phyloP scores from a whole-genome alignment of 306 rosid genomes.

The Astragalus glycyphyllos region DNA sequence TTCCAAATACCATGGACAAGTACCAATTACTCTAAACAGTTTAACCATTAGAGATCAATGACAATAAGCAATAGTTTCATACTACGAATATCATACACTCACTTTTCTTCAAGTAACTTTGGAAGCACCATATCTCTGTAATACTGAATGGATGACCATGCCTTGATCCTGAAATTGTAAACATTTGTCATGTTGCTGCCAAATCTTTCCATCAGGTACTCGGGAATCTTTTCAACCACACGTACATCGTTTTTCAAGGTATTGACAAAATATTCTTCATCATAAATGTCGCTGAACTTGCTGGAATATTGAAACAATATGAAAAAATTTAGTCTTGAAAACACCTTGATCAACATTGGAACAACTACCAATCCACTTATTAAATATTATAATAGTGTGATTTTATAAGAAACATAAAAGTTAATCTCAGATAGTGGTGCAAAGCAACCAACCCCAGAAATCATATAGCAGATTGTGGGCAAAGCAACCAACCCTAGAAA shows the following conservation, averaged over 20 bases:
- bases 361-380: constrained; percentile 24
- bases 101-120: constrained; percentile 91
- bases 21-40: constrained; percentile 6
- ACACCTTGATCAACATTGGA: constrained; percentile 9
- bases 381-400: background rate
- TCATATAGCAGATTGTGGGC: background rate
- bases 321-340: constrained; percentile 32
- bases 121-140: constrained; percentile 88
- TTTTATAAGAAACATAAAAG: constrained; percentile 19
- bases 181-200: constrained; percentile 88
- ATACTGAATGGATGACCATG: constrained; percentile 84
- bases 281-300: constrained; percentile 88
- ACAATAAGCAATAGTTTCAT: constrained; percentile 26
- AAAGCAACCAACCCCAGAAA: constrained; percentile 1
- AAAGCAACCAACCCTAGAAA: background rate
- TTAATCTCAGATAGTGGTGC: background rate
- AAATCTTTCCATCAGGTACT: constrained; percentile 90
- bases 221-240: constrained; percentile 82
- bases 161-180: constrained; percentile 95
- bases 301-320: constrained; percentile 59
- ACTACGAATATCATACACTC: constrained; percentile 46
- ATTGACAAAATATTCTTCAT: constrained; percentile 75
- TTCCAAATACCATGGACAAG: constrained; percentile 1
- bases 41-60: constrained; percentile 33
- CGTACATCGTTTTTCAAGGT: constrained; percentile 80